Evolutionary conservation across 345 rosid genomes (phyloP).

Genomic region (Ceriops tagal): DNA sequence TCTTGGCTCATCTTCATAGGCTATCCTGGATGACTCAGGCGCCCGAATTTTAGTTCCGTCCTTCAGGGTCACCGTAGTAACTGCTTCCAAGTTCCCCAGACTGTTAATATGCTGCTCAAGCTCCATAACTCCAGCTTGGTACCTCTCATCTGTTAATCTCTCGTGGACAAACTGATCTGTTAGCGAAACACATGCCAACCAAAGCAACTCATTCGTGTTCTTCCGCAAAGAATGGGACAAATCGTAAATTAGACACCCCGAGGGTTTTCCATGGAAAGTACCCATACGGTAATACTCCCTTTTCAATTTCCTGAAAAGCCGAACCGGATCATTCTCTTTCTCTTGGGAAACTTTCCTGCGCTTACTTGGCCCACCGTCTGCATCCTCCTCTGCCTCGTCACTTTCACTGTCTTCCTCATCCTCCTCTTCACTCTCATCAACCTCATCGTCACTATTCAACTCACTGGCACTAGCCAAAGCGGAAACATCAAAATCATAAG

Average conservation of each 20-base stretch:
- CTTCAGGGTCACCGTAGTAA: slow-evolving; percentile 73
- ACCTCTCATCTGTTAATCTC: slow-evolving; percentile 92
- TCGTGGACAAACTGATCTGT: slow-evolving; percentile 96
- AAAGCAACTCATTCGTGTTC: slow-evolving; percentile 87
- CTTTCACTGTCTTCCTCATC: slow-evolving; percentile 29
- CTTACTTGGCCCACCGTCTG: slow-evolving; percentile 52
- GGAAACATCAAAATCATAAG: slow-evolving; percentile 72
- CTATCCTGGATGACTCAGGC: slow-evolving; percentile 78
- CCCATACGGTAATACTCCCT: slow-evolving; percentile 75
- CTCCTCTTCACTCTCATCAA: slow-evolving; percentile 21
- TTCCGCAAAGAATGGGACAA: slow-evolving; percentile 71
- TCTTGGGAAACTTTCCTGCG: slow-evolving; percentile 51
- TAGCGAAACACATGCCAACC: slow-evolving; percentile 92
- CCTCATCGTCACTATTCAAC: slow-evolving; percentile 37
- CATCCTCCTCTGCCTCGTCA: slow-evolving; percentile 41
- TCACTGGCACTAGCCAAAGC: slow-evolving; percentile 66
- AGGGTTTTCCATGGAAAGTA: slow-evolving; percentile 92
- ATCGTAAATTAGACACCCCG: slow-evolving; percentile 81
- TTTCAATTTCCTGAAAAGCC: slow-evolving; percentile 61
- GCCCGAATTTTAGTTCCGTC: slow-evolving; percentile 90
- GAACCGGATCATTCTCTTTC: slow-evolving; percentile 37
- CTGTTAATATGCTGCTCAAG: slow-evolving; percentile 91
- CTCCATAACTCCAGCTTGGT: slow-evolving; percentile 94
- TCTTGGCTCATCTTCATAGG: slow-evolving; percentile 88
- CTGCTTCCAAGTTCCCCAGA: slow-evolving; percentile 72